These are phyloP conservation scores for Elaeis guineensis DNA, from an alignment of 176 grass and related monocot species.

Conservation along the genomic window DNA sequence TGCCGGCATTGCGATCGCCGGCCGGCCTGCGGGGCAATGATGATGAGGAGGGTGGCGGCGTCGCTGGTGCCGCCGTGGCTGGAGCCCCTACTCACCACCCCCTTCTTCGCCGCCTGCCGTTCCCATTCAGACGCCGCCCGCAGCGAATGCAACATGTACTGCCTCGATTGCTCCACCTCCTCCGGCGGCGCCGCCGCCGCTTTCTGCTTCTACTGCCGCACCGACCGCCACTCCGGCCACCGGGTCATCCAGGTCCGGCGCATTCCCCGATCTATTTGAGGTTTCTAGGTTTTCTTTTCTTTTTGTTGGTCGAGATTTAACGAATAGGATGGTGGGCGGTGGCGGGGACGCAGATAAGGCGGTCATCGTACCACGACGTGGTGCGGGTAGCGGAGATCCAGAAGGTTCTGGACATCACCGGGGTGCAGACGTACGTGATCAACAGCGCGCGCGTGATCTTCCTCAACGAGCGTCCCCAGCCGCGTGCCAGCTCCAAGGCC, in stretches of 20 bases:
- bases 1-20: not conserved
- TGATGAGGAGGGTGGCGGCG: conserved; percentile 49
- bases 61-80: conserved; percentile 46
- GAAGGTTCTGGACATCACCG: conserved; percentile 55
- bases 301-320: too few species aligned
- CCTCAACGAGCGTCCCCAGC: conserved; percentile 79
- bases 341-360: conserved; percentile 38
- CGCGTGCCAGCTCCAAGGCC: conserved; percentile 31
- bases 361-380: conserved; percentile 77
- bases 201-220: conserved; percentile 83
- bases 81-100: conserved; percentile 47
- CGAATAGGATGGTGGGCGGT: not conserved
- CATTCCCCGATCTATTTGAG: too few species aligned
- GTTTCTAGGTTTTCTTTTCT: too few species aligned
- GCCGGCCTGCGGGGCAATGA: conserved; percentile 15
- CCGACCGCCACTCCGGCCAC: conserved; percentile 46
- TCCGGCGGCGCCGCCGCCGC: conserved; percentile 10
- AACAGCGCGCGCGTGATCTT: conserved; percentile 82
- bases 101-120: conserved; percentile 56
- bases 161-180: conserved; percentile 50
- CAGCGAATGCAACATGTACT: conserved; percentile 84
- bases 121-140: conserved; percentile 47
- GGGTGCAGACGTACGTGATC: conserved; percentile 90
- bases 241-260: conserved; percentile 60
- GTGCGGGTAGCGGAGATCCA: conserved; percentile 64